A percentile compares a stretch with the other conserved stretches of the same genome.
Evolutionary conservation across 371 early-diverging fungal species (phyloP).

Genomic region (Nematocida sp.): DNA sequence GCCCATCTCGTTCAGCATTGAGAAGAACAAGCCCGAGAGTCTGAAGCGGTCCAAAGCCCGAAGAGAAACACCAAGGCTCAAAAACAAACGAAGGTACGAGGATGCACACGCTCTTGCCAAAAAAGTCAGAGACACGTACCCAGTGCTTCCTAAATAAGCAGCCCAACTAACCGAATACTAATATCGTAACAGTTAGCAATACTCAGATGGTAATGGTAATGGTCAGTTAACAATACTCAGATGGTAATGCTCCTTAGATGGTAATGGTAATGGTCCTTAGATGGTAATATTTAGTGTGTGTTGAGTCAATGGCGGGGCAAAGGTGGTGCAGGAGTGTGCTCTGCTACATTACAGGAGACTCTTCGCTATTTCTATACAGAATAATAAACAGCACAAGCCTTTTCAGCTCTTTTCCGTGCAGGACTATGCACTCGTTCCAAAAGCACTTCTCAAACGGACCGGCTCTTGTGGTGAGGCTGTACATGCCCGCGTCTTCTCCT

Average conservation of each 20-base stretch:
- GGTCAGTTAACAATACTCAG: too few relatives aligned
- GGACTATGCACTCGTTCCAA: conserved; percentile 41
- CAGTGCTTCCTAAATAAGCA: not conserved
- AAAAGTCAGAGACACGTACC: conserved; percentile 13
- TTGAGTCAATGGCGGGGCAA: too few relatives aligned
- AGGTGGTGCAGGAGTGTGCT: not conserved
- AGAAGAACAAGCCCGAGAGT: conserved; percentile 35
- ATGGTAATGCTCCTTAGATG: too few relatives aligned
- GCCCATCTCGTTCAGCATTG: conserved; percentile 25
- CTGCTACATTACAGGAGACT: conserved; percentile 18
- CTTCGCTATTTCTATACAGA: not conserved
- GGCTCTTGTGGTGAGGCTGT: not conserved
- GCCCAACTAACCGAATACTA: not conserved
- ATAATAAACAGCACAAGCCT: conserved; percentile 20
- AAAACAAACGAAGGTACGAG: conserved; percentile 47
- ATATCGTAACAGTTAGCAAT: not conserved
- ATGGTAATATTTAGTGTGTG: too few relatives aligned
- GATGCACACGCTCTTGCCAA: conserved; percentile 35
- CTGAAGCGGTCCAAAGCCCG: conserved; percentile 14
- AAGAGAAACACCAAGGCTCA: conserved; percentile 28
- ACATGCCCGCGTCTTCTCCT: conserved; percentile 19
- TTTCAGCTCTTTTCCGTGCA: conserved; percentile 23
- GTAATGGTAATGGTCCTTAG: too few relatives aligned
- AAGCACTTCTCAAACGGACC: conserved; percentile 47
- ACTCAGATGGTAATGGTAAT: too few relatives aligned